phyloP scores from a whole-genome alignment of 2,329 filamentous ascomycete genomes.

The Fusarium sp. region DNA sequence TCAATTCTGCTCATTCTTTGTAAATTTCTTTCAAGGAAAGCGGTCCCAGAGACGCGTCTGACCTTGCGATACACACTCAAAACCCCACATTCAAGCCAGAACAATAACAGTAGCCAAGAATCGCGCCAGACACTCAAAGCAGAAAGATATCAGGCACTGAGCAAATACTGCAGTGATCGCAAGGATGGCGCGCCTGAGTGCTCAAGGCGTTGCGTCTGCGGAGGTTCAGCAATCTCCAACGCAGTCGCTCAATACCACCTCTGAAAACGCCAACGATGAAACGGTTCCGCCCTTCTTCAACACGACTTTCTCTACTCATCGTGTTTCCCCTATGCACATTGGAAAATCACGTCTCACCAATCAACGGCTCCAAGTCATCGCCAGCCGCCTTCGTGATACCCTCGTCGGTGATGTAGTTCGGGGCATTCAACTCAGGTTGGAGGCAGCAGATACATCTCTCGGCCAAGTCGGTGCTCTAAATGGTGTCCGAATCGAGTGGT shows the following conservation, averaged over 20 bases:
- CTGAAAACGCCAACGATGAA: slow-evolving; percentile 22
- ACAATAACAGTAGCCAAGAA: not conserved
- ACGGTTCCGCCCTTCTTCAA: slow-evolving; percentile 63
- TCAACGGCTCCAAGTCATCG: slow-evolving; percentile 56
- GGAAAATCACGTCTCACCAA: slow-evolving; percentile 55
- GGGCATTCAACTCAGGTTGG: slow-evolving; percentile 66
- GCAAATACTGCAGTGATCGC: too few species aligned
- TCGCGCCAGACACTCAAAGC: not conserved
- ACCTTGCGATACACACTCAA: not conserved
- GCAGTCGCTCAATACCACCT: slow-evolving; percentile 22
- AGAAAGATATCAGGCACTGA: not conserved
- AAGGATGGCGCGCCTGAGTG: slow-evolving; percentile 42
- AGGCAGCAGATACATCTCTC: slow-evolving; percentile 54
- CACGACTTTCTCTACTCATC: slow-evolving; percentile 68
- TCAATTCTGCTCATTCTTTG: not conserved
- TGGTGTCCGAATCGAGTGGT: slow-evolving; percentile 61
- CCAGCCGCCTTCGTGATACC: slow-evolving; percentile 63
- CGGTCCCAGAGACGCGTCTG: slow-evolving; percentile 1
- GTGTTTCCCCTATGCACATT: slow-evolving; percentile 65
- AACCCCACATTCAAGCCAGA: not conserved
- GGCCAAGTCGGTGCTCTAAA: slow-evolving; percentile 58
- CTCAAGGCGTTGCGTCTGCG: slow-evolving; percentile 27
- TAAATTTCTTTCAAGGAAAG: not conserved
- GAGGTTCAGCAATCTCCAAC: slow-evolving; percentile 34
- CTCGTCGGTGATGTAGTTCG: slow-evolving; percentile 71